Evolutionary conservation across 2,329 filamentous ascomycete genomes (phyloP).

Genomic region (Raffaelea deltoideospora): DNA sequence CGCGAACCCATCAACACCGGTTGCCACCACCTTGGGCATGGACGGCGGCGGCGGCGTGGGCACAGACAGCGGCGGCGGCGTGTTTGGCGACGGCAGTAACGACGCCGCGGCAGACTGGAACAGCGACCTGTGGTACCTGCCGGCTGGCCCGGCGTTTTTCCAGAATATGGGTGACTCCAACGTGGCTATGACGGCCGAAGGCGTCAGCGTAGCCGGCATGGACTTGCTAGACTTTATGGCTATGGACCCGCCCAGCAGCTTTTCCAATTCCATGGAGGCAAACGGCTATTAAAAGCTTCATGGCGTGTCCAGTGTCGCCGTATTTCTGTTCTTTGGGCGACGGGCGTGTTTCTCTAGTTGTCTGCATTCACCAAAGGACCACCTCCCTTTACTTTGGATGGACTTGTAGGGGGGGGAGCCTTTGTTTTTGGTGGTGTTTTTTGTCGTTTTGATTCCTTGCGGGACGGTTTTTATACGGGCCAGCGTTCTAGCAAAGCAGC

Average conservation of each 20-base stretch:
- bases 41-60: not conserved
- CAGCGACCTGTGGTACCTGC: constrained; percentile 53
- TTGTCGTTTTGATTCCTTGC: not conserved
- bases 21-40: constrained; percentile 16
- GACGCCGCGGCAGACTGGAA: constrained; percentile 41
- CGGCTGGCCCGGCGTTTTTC: constrained; percentile 47
- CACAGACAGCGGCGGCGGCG: constrained; percentile 19
- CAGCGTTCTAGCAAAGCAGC: not conserved
- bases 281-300: constrained; percentile 1
- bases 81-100: constrained; percentile 29
- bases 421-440: not conserved
- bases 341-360: too few relatives aligned
- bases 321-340: too few relatives aligned
- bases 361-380: too few relatives aligned
- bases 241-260: constrained; percentile 28
- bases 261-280: constrained; percentile 1
- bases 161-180: constrained; percentile 46
- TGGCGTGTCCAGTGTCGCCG: not conserved
- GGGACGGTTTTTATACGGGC: not conserved
- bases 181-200: constrained; percentile 52
- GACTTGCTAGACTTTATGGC: constrained; percentile 55
- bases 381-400: too few relatives aligned
- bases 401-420: too few relatives aligned
- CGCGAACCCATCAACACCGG: constrained; percentile 35
- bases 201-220: constrained; percentile 50